phyloP scores from a whole-genome alignment of 257 asterid genomes.

The Petrea volubilis region DNA sequence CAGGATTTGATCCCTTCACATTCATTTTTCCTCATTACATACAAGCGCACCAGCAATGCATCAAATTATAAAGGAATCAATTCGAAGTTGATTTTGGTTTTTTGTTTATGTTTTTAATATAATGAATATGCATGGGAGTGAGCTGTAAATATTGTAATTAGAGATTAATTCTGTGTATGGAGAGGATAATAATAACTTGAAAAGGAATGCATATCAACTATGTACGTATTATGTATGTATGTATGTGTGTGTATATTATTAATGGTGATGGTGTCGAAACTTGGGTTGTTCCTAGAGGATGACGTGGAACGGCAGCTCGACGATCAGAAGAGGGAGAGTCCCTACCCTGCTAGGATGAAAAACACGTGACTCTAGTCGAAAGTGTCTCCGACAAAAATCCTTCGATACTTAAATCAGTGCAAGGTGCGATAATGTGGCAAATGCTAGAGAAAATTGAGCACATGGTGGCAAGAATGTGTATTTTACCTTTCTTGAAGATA shows the following conservation, averaged over 20 bases:
- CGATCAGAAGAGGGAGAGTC: too few species aligned
- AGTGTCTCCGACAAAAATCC: too few species aligned
- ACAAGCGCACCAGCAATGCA: not conserved
- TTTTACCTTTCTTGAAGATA: too few species aligned
- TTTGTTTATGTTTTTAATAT: not conserved
- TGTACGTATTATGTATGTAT: not conserved
- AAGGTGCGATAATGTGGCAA: too few species aligned
- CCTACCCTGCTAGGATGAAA: constrained; percentile 35
- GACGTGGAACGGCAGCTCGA: too few species aligned
- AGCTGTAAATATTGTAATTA: not conserved
- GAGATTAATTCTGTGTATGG: not conserved
- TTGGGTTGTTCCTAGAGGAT: too few species aligned
- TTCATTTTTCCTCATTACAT: not conserved
- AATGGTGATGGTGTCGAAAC: not conserved
- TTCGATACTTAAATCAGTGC: too few species aligned
- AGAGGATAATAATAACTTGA: not conserved
- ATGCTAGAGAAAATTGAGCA: too few species aligned
- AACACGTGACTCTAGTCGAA: too few species aligned
- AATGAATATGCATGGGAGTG: constrained; percentile 25
- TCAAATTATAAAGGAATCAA: not conserved
- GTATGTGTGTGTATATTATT: not conserved
- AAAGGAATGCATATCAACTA: not conserved
- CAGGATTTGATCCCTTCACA: too few species aligned
- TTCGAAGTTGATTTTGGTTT: not conserved
- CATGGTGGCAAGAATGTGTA: too few species aligned